Base-by-base conservation (phyloP, 805 yeast species). In the Cyberlindnera amylophila region DNA sequence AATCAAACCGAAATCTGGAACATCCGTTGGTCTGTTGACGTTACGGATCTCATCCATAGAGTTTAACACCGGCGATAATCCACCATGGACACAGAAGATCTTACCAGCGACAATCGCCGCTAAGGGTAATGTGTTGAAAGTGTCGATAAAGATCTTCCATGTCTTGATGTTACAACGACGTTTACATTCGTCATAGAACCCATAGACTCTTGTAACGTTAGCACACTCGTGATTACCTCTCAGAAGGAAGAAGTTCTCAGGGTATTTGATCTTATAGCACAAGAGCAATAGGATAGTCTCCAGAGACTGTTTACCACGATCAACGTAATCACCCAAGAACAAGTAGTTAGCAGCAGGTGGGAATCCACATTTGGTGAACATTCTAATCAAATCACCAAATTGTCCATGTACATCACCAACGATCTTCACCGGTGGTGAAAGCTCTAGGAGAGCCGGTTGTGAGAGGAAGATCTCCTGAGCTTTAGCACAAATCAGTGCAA, bases 1-100 rank as follows among this genome's bases (percentile, higher is more conserved):
- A 96, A 91, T 91, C 5, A 95, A 88, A 4, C 99, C 99, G 59
- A 89, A 96, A 60, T 91, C 97, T 0, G 99, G 99, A 9, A 91
- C 97, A 62, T 91, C 99, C 61, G 90, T 96, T 52, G 88, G 89
- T 46, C 99, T 71, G 62, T 91, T 96, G 14, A 91, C 77, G 16
- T 77, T 66, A 33, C 93, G 69, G 38, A 91, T 88, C 61, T 89
- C 93, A 58, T 89, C 89, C 21, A 91, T 71, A 0, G 77, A 70
- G 34, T 77, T 77, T 11, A 89, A 75, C 34, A 84, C 86, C 3
- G 99, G 99, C 28, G 90, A 80, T 34, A 91, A 71, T 0, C 99
- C 99, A 4, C 99, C 99, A 63, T 91, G 99, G 7, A 91, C 87
- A 61, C 97, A 90, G 58, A 91, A 89, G 4, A 91, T 90, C 12